phyloP scores from a whole-genome alignment of 2,329 filamentous ascomycete genomes.

The Tolypocladium album region DNA sequence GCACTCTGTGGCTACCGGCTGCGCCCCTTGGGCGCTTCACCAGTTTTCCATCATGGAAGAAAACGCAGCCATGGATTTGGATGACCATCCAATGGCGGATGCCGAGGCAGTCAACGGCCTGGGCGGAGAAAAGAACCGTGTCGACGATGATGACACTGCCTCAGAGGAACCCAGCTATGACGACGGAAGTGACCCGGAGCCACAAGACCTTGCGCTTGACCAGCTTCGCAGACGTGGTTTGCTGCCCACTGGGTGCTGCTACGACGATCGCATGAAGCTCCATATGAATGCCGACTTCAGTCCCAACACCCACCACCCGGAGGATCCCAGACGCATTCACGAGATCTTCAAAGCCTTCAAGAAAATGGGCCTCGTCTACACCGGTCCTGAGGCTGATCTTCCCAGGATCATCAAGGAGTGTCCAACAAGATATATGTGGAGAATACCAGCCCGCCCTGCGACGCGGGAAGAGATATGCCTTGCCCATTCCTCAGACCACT shows the following conservation, averaged over 20 bases:
- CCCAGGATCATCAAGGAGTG: conserved; percentile 37
- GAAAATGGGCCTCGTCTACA: conserved; percentile 65
- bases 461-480: conserved; percentile 69
- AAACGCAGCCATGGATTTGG: conserved; percentile 26
- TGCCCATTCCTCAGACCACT: conserved; percentile 70
- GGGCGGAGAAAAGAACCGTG: conserved; percentile 7
- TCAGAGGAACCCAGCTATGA: conserved; percentile 23
- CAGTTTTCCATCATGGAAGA: conserved; percentile 5
- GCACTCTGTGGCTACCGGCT: not conserved
- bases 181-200: conserved; percentile 22
- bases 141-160: conserved; percentile 18
- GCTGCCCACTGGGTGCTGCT: conserved; percentile 68
- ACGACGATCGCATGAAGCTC: conserved; percentile 91
- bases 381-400: conserved; percentile 44
- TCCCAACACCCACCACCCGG: conserved; percentile 73
- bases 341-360: conserved; percentile 88
- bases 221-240: conserved; percentile 33
- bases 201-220: conserved; percentile 24
- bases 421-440: conserved; percentile 56
- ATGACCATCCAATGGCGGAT: conserved; percentile 33
- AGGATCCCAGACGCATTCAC: conserved; percentile 86
- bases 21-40: not conserved
- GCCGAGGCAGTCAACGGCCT: conserved; percentile 19
- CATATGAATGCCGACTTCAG: conserved; percentile 77
- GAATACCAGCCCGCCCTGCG: conserved; percentile 70